Evolutionary conservation across 2,329 filamentous ascomycete genomes (phyloP).

Genomic region (Akanthomyces dipterigenus): DNA sequence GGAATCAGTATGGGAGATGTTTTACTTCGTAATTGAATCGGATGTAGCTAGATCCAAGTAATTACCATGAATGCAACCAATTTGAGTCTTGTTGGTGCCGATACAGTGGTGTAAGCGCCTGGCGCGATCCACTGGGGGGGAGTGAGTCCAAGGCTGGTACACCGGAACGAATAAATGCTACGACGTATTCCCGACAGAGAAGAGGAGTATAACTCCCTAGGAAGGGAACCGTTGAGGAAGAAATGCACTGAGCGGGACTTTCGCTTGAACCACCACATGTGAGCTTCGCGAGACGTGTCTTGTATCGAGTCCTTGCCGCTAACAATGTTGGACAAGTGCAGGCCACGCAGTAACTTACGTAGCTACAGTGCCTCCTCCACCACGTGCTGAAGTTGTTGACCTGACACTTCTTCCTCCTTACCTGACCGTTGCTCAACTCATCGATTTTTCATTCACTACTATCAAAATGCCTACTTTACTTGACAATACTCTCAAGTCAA

Average conservation of each 20-base stretch:
- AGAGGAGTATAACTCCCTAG: no score
- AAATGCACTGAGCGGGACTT: no score
- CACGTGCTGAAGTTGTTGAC: neutral
- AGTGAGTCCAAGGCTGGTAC: neutral
- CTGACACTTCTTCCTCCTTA: neutral
- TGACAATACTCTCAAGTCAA: conserved; percentile 63
- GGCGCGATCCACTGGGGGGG: neutral
- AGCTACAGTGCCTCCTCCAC: neutral
- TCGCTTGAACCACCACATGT: no score
- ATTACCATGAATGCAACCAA: neutral
- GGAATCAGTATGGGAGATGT: no score
- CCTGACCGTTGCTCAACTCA: neutral
- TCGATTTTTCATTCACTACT: neutral
- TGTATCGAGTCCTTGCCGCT: no score
- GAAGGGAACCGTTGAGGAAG: no score
- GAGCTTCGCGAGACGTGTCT: neutral
- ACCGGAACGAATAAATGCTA: neutral
- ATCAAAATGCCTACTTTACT: conserved; percentile 60
- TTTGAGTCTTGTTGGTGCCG: neutral
- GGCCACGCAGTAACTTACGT: neutral
- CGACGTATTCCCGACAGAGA: no score
- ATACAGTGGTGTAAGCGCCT: neutral
- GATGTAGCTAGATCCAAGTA: no score
- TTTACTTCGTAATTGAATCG: no score
- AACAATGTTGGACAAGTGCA: neutral